Evolutionary conservation across 2,329 filamentous ascomycete species (phyloP).

Genomic region (Dendrostoma leiphaemia): DNA sequence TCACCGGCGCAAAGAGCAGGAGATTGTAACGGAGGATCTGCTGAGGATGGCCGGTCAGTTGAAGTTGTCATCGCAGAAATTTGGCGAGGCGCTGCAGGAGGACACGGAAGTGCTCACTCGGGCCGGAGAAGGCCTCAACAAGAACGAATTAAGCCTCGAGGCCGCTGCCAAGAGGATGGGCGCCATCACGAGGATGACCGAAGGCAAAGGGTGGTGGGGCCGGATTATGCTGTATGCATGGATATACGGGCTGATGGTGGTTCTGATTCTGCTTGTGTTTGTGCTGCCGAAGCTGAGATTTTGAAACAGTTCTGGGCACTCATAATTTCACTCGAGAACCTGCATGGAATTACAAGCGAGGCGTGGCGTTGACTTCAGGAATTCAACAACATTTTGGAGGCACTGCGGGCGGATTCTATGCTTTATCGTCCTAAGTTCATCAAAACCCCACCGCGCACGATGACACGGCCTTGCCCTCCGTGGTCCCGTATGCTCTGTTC

Average conservation of each 20-base stretch:
- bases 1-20: slow-evolving; percentile 78
- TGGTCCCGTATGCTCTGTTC: no score
- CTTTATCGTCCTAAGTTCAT: neutral
- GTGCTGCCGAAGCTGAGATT: slow-evolving; percentile 86
- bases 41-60: slow-evolving; percentile 75
- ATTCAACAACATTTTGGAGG: neutral
- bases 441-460: no score
- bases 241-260: slow-evolving; percentile 80
- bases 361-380: neutral
- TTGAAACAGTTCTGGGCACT: slow-evolving; percentile 37
- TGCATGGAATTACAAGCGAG: neutral
- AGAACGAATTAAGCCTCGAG: slow-evolving; percentile 73
- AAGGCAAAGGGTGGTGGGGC: slow-evolving; percentile 85
- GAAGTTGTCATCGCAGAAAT: slow-evolving; percentile 71
- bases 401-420: neutral
- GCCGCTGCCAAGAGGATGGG: slow-evolving; percentile 76
- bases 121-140: slow-evolving; percentile 73
- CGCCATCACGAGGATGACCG: slow-evolving; percentile 72
- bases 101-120: slow-evolving; percentile 70
- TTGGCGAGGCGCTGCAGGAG: slow-evolving; percentile 67
- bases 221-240: slow-evolving; percentile 79
- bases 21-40: slow-evolving; percentile 77
- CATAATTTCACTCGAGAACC: neutral
- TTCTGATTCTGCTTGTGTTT: slow-evolving; percentile 77
- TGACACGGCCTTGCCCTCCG: no score